Evolutionary conservation across 2,329 filamentous ascomycete genomes (phyloP).

Genomic region (Thelonectria blattea): DNA sequence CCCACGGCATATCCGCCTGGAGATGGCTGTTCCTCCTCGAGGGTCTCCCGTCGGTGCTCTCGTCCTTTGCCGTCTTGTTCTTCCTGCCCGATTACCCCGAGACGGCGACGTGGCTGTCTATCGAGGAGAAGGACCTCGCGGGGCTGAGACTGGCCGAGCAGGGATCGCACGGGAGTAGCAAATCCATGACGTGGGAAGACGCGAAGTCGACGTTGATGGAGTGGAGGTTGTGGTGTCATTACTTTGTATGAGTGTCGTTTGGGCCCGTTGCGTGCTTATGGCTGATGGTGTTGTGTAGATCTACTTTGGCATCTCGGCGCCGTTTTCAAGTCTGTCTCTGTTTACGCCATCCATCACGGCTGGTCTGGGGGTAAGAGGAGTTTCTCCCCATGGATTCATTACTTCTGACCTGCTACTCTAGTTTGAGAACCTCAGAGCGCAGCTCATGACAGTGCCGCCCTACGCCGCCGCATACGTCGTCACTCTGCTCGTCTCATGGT

Average conservation of each 20-base stretch:
- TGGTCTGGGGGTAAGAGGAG: constrained; percentile 47
- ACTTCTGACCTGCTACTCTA: not conserved
- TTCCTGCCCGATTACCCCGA: constrained; percentile 72
- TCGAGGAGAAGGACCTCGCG: constrained; percentile 62
- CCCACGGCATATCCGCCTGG: constrained; percentile 67
- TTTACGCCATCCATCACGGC: constrained; percentile 65
- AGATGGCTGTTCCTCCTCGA: constrained; percentile 66
- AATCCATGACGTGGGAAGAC: constrained; percentile 66
- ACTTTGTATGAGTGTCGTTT: constrained; percentile 45
- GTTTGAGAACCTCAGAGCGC: constrained; percentile 52
- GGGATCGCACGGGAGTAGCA: constrained; percentile 57
- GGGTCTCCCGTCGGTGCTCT: constrained; percentile 68
- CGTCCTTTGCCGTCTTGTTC: constrained; percentile 65
- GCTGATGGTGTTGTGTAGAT: constrained; percentile 32
- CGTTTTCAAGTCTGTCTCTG: constrained; percentile 62
- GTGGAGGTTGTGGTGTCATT: constrained; percentile 69
- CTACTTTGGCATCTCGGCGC: constrained; percentile 55
- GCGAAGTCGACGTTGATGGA: constrained; percentile 70
- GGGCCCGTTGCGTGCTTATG: not conserved
- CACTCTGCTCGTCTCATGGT: constrained; percentile 54
- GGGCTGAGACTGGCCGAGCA: constrained; percentile 43
- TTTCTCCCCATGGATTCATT: no score
- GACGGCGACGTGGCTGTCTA: constrained; percentile 63
- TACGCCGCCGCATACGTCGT: constrained; percentile 61
- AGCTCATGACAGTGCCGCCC: constrained; percentile 68